These are phyloP conservation scores for Termitomyces sp. DNA, from an alignment of 768 basidiomycete genomes.

Conservation along the genomic window DNA sequence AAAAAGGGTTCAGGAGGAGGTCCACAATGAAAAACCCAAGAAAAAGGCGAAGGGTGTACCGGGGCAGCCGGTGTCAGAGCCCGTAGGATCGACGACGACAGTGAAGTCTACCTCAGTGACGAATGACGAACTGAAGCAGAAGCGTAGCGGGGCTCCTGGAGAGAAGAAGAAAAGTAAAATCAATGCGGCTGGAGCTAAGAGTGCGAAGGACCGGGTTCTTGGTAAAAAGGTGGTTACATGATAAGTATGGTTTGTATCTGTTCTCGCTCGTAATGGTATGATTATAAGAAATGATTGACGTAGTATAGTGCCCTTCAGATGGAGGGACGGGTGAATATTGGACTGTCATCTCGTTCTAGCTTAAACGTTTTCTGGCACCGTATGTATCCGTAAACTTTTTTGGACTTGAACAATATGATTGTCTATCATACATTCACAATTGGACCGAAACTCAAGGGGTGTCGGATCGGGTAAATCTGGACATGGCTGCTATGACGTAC, in stretches of 20 bases:
- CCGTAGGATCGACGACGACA: neutral
- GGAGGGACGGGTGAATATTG: no score
- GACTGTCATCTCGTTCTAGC: no score
- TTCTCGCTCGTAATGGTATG: neutral
- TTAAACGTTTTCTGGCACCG: no score
- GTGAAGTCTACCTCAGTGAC: conserved; percentile 15
- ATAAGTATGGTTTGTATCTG: conserved; percentile 5
- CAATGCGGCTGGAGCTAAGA: conserved; percentile 35
- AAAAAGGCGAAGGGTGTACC: conserved; percentile 36
- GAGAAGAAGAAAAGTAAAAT: conserved; percentile 57
- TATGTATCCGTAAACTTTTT: no score
- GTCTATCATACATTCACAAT: no score
- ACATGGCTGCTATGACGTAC: no score
- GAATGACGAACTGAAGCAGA: conserved; percentile 48
- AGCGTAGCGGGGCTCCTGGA: conserved; percentile 33
- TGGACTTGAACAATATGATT: no score
- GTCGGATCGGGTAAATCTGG: no score
- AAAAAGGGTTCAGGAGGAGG: conserved; percentile 19
- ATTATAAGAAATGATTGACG: no score
- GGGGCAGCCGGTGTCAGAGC: conserved; percentile 10
- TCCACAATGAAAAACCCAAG: conserved; percentile 32
- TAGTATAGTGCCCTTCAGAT: no score
- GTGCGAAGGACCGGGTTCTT: conserved; percentile 47
- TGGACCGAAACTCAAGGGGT: no score
- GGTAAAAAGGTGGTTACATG: conserved; percentile 44